These are phyloP conservation scores for Colletotrichum tropicale DNA, from an alignment of 2,329 filamentous ascomycete genomes.

Conservation along the genomic window DNA sequence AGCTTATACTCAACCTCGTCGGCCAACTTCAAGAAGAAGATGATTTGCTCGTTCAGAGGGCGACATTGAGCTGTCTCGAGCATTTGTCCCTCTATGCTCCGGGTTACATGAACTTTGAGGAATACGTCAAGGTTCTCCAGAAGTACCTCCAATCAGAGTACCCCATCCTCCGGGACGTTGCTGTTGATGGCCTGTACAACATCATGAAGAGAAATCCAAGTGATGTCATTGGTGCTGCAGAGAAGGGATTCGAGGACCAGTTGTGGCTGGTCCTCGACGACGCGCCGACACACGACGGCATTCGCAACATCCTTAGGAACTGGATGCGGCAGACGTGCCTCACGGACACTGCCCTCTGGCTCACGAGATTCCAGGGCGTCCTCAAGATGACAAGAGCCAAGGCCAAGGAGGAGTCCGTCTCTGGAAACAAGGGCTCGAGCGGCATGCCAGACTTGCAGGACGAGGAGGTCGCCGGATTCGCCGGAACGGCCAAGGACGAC, in stretches of 20 bases:
- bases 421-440: slow-evolving; percentile 45
- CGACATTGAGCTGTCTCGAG: slow-evolving; percentile 83
- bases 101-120: slow-evolving; percentile 80
- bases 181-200: slow-evolving; percentile 88
- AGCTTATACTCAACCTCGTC: slow-evolving; percentile 87
- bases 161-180: slow-evolving; percentile 74
- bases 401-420: slow-evolving; percentile 55
- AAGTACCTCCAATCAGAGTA: slow-evolving; percentile 74
- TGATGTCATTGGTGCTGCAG: slow-evolving; percentile 78
- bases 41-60: slow-evolving; percentile 72
- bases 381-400: slow-evolving; percentile 85
- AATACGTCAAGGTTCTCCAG: slow-evolving; percentile 85
- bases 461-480: slow-evolving; percentile 96
- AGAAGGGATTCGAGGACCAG: slow-evolving; percentile 83
- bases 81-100: slow-evolving; percentile 93
- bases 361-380: slow-evolving; percentile 85
- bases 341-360: slow-evolving; percentile 80
- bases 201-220: slow-evolving; percentile 92
- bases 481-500: slow-evolving; percentile 57
- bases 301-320: slow-evolving; percentile 87
- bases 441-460: slow-evolving; percentile 83
- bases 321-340: slow-evolving; percentile 93
- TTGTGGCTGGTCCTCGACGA: slow-evolving; percentile 89
- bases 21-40: slow-evolving; percentile 75
- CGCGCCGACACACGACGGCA: slow-evolving; percentile 74